Conservation (phyloP, 2,329 filamentous ascomycete genomes). For the Fusarium redolens region DNA sequence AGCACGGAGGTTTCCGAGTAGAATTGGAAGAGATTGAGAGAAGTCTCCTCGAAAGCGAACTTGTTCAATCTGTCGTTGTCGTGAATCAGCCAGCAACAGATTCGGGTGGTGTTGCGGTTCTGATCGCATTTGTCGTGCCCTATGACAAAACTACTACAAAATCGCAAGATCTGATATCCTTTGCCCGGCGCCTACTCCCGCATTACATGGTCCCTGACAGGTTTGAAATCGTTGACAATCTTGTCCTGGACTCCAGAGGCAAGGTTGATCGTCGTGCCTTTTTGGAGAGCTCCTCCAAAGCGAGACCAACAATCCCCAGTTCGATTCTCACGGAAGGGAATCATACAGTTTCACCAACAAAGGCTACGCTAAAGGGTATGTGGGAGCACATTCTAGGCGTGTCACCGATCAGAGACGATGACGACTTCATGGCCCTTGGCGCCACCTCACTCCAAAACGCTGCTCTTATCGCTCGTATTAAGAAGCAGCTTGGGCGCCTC, state of each 20-base stretch:
- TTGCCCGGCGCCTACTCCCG: not conserved
- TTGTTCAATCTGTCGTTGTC: not conserved
- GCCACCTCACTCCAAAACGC: slow-evolving; percentile 5
- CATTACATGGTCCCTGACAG: slow-evolving; percentile 5
- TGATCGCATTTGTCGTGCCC: not conserved
- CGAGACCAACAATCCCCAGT: not conserved
- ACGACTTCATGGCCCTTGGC: not conserved
- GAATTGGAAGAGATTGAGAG: slow-evolving; percentile 6
- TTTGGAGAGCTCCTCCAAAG: not conserved
- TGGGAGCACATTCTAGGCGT: not conserved
- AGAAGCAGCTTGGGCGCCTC: not conserved
- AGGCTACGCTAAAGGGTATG: not conserved
- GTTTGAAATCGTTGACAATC: not conserved
- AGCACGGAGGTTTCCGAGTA: not conserved
- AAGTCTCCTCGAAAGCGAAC: not conserved
- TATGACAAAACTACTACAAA: not conserved
- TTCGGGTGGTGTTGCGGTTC: not conserved
- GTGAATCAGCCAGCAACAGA: not conserved
- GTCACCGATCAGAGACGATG: not conserved
- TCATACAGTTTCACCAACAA: not conserved
- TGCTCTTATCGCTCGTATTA: slow-evolving; percentile 1
- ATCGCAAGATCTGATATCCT: not conserved
- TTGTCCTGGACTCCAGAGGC: not conserved
- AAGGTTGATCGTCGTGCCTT: not conserved
- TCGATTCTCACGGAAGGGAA: not conserved